A percentile compares a stretch with the other conserved stretches of the same genome.
Conservation (phyloP, 495 filamentous ascomycete species). For the Annulohypoxylon maeteangense region DNA sequence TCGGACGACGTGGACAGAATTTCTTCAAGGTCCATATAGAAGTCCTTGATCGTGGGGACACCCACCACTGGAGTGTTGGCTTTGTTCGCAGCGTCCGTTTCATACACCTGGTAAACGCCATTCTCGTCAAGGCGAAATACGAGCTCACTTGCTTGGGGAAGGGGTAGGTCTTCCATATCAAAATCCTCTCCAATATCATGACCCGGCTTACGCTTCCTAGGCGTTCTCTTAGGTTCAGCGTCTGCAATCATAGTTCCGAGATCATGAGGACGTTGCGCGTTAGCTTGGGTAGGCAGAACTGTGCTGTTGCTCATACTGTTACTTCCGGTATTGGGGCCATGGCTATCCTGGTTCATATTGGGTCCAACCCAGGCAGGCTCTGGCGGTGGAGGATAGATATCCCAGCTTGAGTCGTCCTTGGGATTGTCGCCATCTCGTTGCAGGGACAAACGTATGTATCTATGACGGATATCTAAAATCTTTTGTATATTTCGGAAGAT, state of each 20-base stretch:
- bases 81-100: slow-evolving; percentile 69
- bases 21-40: slow-evolving; percentile 92
- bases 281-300: slow-evolving; percentile 53
- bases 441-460: slow-evolving; percentile 87
- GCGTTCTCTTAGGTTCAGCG: slow-evolving; percentile 44
- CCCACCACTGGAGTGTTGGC: slow-evolving; percentile 73
- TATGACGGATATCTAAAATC: slow-evolving; percentile 84
- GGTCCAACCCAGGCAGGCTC: slow-evolving; percentile 88
- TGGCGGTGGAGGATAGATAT: slow-evolving; percentile 89
- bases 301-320: slow-evolving; percentile 68
- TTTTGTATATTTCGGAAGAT: slow-evolving; percentile 91
- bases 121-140: slow-evolving; percentile 80
- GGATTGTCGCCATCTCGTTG: slow-evolving; percentile 86
- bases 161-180: slow-evolving; percentile 77
- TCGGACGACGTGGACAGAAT: slow-evolving; percentile 88
- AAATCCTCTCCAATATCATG: slow-evolving; percentile 94
- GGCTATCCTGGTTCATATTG: slow-evolving; percentile 54
- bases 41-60: slow-evolving; percentile 90
- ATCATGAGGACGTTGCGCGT: slow-evolving; percentile 24
- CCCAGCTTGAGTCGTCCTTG: slow-evolving; percentile 83
- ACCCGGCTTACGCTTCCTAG: slow-evolving; percentile 81
- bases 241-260: slow-evolving; percentile 29
- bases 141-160: slow-evolving; percentile 76
- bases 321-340: slow-evolving; percentile 51
- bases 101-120: slow-evolving; percentile 92